A percentile compares a stretch with the other conserved stretches of the same genome.
phyloP scores from a whole-genome alignment of 1,139 yeast genomes.

The Wickerhamomyces sp. region DNA sequence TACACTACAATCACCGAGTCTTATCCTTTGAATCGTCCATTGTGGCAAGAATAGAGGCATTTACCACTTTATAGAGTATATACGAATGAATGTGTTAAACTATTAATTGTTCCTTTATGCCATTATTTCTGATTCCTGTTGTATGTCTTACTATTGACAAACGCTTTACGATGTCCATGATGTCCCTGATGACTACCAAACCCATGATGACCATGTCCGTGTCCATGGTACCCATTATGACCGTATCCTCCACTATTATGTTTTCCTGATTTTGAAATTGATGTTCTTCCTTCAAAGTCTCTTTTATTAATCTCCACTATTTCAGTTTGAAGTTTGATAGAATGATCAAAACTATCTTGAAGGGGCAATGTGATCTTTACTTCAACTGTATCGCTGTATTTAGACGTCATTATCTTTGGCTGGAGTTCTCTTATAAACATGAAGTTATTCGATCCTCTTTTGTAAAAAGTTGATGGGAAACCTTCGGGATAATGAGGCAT shows the following conservation, averaged over 20 bases:
- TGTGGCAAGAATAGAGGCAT: background rate
- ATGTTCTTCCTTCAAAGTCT: slow-evolving; percentile 30
- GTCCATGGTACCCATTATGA: background rate
- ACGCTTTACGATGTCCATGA: background rate
- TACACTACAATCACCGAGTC: slow-evolving; percentile 38
- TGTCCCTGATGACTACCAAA: too few species aligned
- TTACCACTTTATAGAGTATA: too few species aligned
- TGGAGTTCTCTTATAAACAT: slow-evolving; percentile 42
- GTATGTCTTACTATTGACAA: background rate
- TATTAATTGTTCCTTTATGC: too few species aligned
- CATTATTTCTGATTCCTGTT: background rate
- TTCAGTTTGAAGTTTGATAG: slow-evolving; percentile 26
- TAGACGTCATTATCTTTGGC: slow-evolving; percentile 34
- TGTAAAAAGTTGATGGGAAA: slow-evolving; percentile 38
- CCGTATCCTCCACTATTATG: background rate
- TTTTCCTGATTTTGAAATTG: slow-evolving; percentile 16
- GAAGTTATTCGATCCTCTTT: slow-evolving; percentile 36
- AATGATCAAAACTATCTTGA: slow-evolving; percentile 1
- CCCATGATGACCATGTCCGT: background rate
- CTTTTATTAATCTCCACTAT: slow-evolving; percentile 33
- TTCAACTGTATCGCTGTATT: slow-evolving; percentile 30
- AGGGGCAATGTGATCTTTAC: slow-evolving; percentile 27
- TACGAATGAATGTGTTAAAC: too few species aligned
- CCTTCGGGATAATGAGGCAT: slow-evolving; percentile 34
- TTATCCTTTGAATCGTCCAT: slow-evolving; percentile 3